Conservation (phyloP, 1,284 basidiomycete genomes). For the Peniophora sp. region DNA sequence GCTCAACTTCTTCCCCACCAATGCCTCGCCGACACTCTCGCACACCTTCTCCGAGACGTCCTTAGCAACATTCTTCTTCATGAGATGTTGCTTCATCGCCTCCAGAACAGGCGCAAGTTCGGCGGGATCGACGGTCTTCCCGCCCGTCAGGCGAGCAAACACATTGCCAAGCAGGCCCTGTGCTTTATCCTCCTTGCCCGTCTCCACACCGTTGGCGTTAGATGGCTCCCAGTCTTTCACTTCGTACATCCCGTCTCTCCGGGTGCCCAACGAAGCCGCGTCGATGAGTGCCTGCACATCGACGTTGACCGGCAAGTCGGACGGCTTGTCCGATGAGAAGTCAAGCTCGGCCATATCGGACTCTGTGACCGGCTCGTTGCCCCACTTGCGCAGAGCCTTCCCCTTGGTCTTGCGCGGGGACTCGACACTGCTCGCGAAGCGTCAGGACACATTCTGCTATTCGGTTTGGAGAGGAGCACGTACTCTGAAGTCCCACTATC, state of each 20-base stretch:
- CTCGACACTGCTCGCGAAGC: no score
- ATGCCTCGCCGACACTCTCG: conserved; percentile 81
- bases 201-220: conserved; percentile 40
- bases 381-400: conserved; percentile 91
- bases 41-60: conserved; percentile 94
- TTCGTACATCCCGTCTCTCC: conserved; percentile 83
- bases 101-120: conserved; percentile 87
- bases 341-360: conserved; percentile 87
- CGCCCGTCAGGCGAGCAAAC: conserved; percentile 79
- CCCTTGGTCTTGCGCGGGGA: conserved; percentile 49
- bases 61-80: conserved; percentile 98
- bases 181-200: conserved; percentile 48
- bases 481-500: conserved; percentile 65
- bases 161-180: conserved; percentile 59
- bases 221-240: conserved; percentile 88
- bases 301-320: conserved; percentile 21
- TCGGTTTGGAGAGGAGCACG: conserved; percentile 13
- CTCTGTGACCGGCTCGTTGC: conserved; percentile 69
- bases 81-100: conserved; percentile 95
- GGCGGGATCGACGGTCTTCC: conserved; percentile 74
- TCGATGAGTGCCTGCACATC: conserved; percentile 67
- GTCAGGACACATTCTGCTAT: no score
- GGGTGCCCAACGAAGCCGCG: conserved; percentile 70
- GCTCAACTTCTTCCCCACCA: conserved; percentile 87
- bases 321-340: conserved; percentile 58